phyloP scores from a whole-genome alignment of 2,329 filamentous ascomycete species.

The Neurospora crassa region DNA sequence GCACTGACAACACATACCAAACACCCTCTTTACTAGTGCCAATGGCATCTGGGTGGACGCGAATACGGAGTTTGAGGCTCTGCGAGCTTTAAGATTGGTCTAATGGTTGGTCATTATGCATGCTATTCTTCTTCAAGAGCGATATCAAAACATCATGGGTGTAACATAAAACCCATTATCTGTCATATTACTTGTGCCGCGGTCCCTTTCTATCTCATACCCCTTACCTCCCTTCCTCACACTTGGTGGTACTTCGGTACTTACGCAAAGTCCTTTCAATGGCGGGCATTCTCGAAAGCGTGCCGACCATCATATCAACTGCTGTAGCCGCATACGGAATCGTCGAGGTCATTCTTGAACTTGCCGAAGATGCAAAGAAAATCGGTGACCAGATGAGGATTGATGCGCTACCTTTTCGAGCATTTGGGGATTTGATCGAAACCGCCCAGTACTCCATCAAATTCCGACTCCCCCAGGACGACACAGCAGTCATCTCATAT shows the following conservation, averaged over 20 bases:
- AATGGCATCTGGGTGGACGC: background rate
- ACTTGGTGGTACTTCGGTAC: too few relatives aligned
- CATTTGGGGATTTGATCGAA: background rate
- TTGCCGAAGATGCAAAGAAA: background rate
- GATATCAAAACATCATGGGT: background rate
- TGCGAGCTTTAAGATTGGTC: background rate
- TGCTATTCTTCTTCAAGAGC: too few relatives aligned
- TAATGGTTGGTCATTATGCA: background rate
- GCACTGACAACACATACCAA: background rate
- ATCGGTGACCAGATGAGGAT: background rate
- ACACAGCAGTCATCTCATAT: background rate
- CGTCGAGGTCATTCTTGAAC: background rate
- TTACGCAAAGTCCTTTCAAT: too few relatives aligned
- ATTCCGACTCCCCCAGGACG: background rate
- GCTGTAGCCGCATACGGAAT: background rate
- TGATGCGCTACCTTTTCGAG: background rate
- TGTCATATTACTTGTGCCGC: too few relatives aligned
- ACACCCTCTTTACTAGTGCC: background rate
- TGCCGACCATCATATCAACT: background rate
- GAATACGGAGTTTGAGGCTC: background rate
- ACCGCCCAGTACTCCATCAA: background rate
- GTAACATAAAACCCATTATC: too few relatives aligned
- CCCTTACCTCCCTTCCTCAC: too few relatives aligned
- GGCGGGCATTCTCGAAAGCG: too few relatives aligned
- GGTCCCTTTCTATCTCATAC: too few relatives aligned